phyloP scores from a whole-genome alignment of 139 green algal species.

The Spirogloea muscicola region DNA sequence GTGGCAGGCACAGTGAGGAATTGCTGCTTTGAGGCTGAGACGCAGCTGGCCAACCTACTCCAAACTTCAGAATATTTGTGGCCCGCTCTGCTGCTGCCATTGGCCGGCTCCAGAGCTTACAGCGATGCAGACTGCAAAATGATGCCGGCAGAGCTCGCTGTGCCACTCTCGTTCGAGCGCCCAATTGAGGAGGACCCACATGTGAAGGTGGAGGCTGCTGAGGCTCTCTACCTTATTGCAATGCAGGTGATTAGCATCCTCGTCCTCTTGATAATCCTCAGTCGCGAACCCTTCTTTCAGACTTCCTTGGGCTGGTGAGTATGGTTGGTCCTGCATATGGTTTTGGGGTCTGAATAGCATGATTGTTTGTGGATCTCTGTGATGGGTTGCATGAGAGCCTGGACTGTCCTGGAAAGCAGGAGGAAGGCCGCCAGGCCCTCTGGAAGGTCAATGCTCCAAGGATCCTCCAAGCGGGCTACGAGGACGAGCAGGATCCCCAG shows the following conservation, averaged over 20 bases:
- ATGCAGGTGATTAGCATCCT: too few relatives aligned
- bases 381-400: too few relatives aligned
- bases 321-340: too few relatives aligned
- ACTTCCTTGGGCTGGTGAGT: too few relatives aligned
- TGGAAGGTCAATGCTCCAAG: slow-evolving; percentile 62
- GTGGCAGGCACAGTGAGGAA: slow-evolving; percentile 51
- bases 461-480: slow-evolving; percentile 53
- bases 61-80: slow-evolving; percentile 49
- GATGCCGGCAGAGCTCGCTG: slow-evolving; percentile 26
- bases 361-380: too few relatives aligned
- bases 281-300: too few relatives aligned
- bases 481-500: slow-evolving; percentile 33
- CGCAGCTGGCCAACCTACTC: slow-evolving; percentile 28
- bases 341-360: too few relatives aligned
- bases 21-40: slow-evolving; percentile 53
- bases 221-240: slow-evolving; percentile 33
- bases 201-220: slow-evolving; percentile 14
- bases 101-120: slow-evolving; percentile 44
- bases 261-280: too few relatives aligned
- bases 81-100: slow-evolving; percentile 52
- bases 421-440: slow-evolving; percentile 56
- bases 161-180: slow-evolving; percentile 4
- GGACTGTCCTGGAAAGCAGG: too few relatives aligned
- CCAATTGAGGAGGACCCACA: background rate
- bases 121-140: slow-evolving; percentile 2